Percentiles rank a stretch among this genome's conserved stretches.
Evolutionary conservation across 805 yeast genomes (phyloP).

Genomic region (Suhomyces vadensis): DNA sequence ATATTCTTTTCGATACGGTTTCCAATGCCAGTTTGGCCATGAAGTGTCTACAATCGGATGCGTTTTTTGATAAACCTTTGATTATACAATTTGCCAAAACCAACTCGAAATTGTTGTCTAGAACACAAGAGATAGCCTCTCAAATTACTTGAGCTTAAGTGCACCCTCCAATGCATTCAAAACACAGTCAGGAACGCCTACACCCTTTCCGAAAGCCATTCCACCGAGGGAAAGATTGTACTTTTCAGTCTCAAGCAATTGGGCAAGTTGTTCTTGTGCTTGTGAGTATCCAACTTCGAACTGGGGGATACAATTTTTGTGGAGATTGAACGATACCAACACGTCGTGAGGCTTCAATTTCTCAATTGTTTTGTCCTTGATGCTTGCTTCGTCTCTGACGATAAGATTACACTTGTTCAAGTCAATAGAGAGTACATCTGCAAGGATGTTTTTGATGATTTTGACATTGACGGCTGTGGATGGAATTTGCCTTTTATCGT

Average conservation of each 20-base stretch:
- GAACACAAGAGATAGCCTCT: background rate
- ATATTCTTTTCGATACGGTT: constrained; percentile 50
- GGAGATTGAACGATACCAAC: constrained; percentile 35
- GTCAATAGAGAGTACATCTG: constrained; percentile 25
- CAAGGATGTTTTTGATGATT: constrained; percentile 28
- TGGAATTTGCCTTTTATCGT: constrained; percentile 32
- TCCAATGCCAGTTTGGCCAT: constrained; percentile 55
- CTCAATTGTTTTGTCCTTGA: constrained; percentile 11
- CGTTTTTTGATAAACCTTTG: constrained; percentile 55
- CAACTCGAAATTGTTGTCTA: constrained; percentile 26
- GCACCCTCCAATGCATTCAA: constrained; percentile 64
- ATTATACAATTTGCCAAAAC: constrained; percentile 40
- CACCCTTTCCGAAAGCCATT: constrained; percentile 71
- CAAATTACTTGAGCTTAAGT: constrained; percentile 3
- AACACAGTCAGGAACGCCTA: constrained; percentile 89
- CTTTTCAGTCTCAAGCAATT: constrained; percentile 29
- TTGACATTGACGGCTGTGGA: constrained; percentile 26
- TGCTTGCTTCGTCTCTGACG: constrained; percentile 26
- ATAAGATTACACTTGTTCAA: constrained; percentile 23
- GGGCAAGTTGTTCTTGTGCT: constrained; percentile 32
- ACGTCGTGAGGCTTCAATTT: constrained; percentile 25
- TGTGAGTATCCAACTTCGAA: constrained; percentile 68
- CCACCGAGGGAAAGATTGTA: constrained; percentile 66
- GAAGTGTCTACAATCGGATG: constrained; percentile 45
- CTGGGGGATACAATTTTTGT: constrained; percentile 70